These are phyloP conservation scores for Plectosphaerella cucumerina DNA, from an alignment of 2,329 filamentous ascomycete species.

Conservation along the genomic window DNA sequence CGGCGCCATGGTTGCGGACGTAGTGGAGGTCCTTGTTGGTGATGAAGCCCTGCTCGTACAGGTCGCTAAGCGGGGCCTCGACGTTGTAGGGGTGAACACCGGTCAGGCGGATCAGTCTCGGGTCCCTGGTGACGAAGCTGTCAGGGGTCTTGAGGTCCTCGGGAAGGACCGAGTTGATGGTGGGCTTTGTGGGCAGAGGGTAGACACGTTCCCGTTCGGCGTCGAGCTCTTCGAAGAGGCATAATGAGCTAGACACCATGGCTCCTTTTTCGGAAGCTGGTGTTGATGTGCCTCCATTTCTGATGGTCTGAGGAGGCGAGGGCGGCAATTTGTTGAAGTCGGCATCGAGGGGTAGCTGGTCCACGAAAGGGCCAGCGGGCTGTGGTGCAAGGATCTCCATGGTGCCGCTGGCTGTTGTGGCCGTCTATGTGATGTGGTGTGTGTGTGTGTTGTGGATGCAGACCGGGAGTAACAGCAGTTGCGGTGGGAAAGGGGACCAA, in stretches of 20 bases:
- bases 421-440: neutral
- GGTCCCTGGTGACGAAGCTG: constrained; percentile 72
- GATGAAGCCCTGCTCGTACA: constrained; percentile 79
- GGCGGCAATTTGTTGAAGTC: constrained; percentile 25
- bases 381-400: constrained; percentile 1
- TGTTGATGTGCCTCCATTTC: no score
- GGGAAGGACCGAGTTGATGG: constrained; percentile 59
- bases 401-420: neutral
- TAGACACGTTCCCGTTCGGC: constrained; percentile 32
- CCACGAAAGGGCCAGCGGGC: constrained; percentile 1
- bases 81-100: constrained; percentile 90
- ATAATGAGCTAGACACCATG: constrained; percentile 9
- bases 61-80: constrained; percentile 73
- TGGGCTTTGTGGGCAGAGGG: constrained; percentile 65
- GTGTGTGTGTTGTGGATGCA: no score
- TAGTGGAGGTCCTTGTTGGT: constrained; percentile 88
- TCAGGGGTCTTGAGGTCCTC: constrained; percentile 82
- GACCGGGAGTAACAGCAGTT: neutral
- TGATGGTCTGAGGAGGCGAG: constrained; percentile 34
- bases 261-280: constrained; percentile 7
- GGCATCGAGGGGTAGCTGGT: constrained; percentile 6
- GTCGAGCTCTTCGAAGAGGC: constrained; percentile 12
- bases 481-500: neutral
- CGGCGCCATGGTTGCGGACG: constrained; percentile 83
- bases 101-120: constrained; percentile 78